Evolutionary conservation across 805 yeast genomes (phyloP).

Genomic region (Candida ascalaphidarum): DNA sequence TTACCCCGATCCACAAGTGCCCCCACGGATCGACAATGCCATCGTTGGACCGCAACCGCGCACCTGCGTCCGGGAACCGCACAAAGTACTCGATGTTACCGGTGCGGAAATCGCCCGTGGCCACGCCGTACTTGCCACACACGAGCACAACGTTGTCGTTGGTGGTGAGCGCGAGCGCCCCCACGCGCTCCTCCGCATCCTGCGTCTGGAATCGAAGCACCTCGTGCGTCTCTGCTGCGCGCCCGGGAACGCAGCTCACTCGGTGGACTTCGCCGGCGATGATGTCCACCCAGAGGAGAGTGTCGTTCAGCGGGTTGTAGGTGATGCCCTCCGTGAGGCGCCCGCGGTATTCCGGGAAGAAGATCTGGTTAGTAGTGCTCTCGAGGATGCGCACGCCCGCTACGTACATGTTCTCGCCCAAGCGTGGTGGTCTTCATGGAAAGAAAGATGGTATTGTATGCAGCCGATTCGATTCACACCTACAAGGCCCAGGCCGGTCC

Average conservation of each 20-base stretch:
- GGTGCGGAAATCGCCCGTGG: slow-evolving; percentile 38
- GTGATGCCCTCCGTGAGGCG: slow-evolving; percentile 61
- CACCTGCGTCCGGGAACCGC: slow-evolving; percentile 23
- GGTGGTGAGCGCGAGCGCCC: slow-evolving; percentile 63
- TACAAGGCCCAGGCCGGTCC: neutral
- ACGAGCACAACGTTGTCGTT: slow-evolving; percentile 42
- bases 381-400: no score
- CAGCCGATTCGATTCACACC: neutral
- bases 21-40: slow-evolving; percentile 77
- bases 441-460: slow-evolving; percentile 5
- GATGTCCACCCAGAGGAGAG: slow-evolving; percentile 44
- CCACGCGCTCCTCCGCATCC: slow-evolving; percentile 40
- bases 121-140: slow-evolving; percentile 63
- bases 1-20: slow-evolving; percentile 72
- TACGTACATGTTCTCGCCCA: neutral
- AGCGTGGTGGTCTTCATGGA: neutral
- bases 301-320: slow-evolving; percentile 46
- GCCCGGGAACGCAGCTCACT: no score
- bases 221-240: no score
- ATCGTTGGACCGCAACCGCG: slow-evolving; percentile 57
- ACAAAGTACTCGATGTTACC: slow-evolving; percentile 30
- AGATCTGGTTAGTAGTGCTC: slow-evolving; percentile 7
- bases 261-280: slow-evolving; percentile 33
- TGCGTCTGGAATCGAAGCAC: slow-evolving; percentile 25
- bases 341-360: slow-evolving; percentile 24